These are phyloP conservation scores for Podila minutissima DNA, from an alignment of 192 early-diverging fungal species.

Conservation along the genomic window DNA sequence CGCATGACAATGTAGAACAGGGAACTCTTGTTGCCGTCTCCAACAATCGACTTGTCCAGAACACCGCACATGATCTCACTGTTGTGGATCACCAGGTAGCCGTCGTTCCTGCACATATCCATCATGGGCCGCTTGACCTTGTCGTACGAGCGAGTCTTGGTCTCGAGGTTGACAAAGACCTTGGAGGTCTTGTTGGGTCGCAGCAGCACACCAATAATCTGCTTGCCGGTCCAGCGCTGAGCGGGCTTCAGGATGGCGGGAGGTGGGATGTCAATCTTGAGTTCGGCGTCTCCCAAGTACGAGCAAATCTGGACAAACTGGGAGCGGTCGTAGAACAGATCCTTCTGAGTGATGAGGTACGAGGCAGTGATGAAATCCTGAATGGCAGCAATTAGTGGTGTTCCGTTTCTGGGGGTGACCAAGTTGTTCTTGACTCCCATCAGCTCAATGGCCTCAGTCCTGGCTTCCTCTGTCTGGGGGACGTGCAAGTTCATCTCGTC, in stretches of 20 bases:
- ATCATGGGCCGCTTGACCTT: constrained; percentile 66
- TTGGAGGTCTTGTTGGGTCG: constrained; percentile 78
- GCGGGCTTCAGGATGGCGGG: constrained; percentile 93
- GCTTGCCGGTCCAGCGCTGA: constrained; percentile 96
- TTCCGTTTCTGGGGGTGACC: constrained; percentile 98
- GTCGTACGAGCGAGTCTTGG: constrained; percentile 82
- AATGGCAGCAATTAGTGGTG: constrained; percentile 97
- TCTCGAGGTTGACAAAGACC: constrained; percentile 87
- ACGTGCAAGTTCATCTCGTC: constrained; percentile 99
- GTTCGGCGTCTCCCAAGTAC: constrained; percentile 87
- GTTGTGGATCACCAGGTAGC: constrained; percentile 90
- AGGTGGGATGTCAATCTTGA: constrained; percentile 91
- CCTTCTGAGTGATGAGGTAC: constrained; percentile 93
- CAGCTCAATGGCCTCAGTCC: constrained; percentile 93
- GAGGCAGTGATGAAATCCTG: constrained; percentile 99
- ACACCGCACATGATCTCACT: constrained; percentile 95
- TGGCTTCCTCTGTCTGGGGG: constrained; percentile 99
- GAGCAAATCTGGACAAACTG: constrained; percentile 94
- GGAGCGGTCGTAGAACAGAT: constrained; percentile 93
- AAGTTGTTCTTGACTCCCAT: constrained; percentile 98
- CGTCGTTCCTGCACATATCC: constrained; percentile 91
- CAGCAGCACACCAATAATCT: constrained; percentile 90
- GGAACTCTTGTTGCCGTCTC: constrained; percentile 95
- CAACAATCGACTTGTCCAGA: constrained; percentile 95
- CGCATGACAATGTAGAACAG: constrained; percentile 94